Evolutionary conservation across 2,329 filamentous ascomycete species (phyloP), one percentile per base, ranked within the genome.

Genomic region (Cladorrhinum sp.): DNA sequence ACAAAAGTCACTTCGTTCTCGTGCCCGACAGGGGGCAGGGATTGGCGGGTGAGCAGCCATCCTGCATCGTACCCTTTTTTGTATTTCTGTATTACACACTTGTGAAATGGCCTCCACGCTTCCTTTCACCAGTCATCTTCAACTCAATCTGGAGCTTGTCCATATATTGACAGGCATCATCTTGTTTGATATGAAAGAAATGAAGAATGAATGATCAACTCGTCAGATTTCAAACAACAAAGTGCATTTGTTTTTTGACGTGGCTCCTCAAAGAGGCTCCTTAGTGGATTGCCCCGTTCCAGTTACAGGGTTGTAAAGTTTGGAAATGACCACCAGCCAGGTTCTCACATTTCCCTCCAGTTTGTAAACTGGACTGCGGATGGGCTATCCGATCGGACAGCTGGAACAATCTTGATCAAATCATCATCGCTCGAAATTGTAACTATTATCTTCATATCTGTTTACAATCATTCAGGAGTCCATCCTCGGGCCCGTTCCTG

Each of bases 21-120:
- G 61, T 62, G 64, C 64, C 65, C 60, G 62, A 57, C 65, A 65
- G 54, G 67, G 64, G 56, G 48, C 67, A 68, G 62, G 62, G 64
- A 67, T 68, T 7, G 62, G 66, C 66, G 65, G 66, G 66, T 68
- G 67, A 66, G 65, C 67, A 68, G 26, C 26, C 39, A 67, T 57
- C 57, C 58, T 66, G 65, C 62, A 66, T 64, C 62, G 57, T 57
- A 65, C 62, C 57, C 46, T 55, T 8, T n/a, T 33, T 24, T 26
- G 36, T 55, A 42, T 46, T 46, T 46, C 42, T 46, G 42, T 46
- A 46, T 46, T 46, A 46, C 42, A 28, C 30, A 51, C 26, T 48
- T 30, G 39, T 39, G 21, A 28, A 28, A 28, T 28, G 26, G 9
- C 9, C 9, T 28, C 26, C 26, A 28, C 14, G n/a, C 6, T n/a